phyloP scores from a whole-genome alignment of 352 stramenopile genomes.

The Globisporangium acanthophoron region DNA sequence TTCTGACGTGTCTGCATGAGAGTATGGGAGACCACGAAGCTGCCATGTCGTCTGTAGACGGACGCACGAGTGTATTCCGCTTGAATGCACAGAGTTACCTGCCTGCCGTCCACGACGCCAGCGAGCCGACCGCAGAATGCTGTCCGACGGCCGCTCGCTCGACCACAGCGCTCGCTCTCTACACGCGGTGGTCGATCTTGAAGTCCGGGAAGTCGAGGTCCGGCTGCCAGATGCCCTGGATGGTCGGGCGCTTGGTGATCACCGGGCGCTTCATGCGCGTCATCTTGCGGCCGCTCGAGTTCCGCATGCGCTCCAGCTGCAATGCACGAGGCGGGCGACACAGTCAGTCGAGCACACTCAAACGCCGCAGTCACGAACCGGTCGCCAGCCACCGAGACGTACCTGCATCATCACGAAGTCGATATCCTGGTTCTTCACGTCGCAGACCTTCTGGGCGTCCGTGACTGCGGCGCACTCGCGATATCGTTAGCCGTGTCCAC shows the following conservation, averaged over 20 bases:
- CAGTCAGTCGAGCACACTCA: neutral
- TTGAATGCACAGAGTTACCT: too few species aligned
- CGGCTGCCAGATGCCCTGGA: slow-evolving; percentile 87
- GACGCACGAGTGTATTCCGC: too few species aligned
- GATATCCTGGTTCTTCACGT: slow-evolving; percentile 88
- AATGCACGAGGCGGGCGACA: neutral
- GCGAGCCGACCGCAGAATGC: neutral
- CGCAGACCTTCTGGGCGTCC: slow-evolving; percentile 73
- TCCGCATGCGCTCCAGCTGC: slow-evolving; percentile 75
- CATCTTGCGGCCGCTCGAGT: slow-evolving; percentile 88
- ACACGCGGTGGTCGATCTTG: slow-evolving; percentile 64
- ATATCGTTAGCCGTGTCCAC: neutral
- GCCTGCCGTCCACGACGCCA: neutral
- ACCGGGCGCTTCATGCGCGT: slow-evolving; percentile 82
- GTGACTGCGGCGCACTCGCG: slow-evolving; percentile 39
- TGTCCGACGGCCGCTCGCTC: neutral
- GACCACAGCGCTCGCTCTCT: slow-evolving; percentile 12
- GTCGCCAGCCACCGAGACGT: slow-evolving; percentile 1
- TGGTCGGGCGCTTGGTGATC: slow-evolving; percentile 70
- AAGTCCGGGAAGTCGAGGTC: slow-evolving; percentile 84
- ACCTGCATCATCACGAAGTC: slow-evolving; percentile 79
- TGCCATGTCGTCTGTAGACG: neutral
- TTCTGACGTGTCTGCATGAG: too few species aligned
- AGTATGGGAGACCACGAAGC: too few species aligned
- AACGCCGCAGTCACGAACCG: too few species aligned